phyloP scores from a whole-genome alignment of 495 filamentous ascomycete genomes.

The Echria macrotheca region DNA sequence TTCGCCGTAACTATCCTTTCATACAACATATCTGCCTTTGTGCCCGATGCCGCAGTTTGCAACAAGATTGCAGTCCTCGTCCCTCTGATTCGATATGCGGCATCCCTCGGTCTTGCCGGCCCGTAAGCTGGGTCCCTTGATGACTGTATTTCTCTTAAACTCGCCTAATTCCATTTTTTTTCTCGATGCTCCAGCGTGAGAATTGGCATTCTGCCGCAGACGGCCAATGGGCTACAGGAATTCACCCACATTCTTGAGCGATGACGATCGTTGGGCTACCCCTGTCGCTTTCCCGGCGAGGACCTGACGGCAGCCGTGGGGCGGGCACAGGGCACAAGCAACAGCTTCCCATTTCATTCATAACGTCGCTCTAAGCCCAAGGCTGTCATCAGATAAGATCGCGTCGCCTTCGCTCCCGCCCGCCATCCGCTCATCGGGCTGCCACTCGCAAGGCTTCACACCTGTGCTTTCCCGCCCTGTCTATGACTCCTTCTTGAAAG shows the following conservation, averaged over 20 bases:
- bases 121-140: too few relatives aligned
- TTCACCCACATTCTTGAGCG: constrained; percentile 17
- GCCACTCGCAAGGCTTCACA: not conserved
- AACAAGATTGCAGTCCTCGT: too few relatives aligned
- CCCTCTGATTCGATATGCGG: too few relatives aligned
- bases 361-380: too few relatives aligned
- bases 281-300: not conserved
- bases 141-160: too few relatives aligned
- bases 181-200: not conserved
- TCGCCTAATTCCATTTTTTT: not conserved
- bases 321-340: not conserved
- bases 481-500: not conserved
- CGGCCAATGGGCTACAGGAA: constrained; percentile 15
- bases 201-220: not conserved
- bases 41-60: too few relatives aligned
- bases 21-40: too few relatives aligned
- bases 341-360: too few relatives aligned
- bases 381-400: not conserved
- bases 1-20: too few relatives aligned
- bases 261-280: constrained; percentile 26
- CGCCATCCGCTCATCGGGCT: not conserved
- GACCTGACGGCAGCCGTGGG: not conserved
- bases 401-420: too few relatives aligned
- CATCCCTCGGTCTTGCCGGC: too few relatives aligned
- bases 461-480: not conserved